A percentile compares a stretch with the other conserved stretches of the same genome.
Evolutionary conservation across 192 early-diverging fungal genomes (phyloP).

Genomic region (Backusella tuberculispora): DNA sequence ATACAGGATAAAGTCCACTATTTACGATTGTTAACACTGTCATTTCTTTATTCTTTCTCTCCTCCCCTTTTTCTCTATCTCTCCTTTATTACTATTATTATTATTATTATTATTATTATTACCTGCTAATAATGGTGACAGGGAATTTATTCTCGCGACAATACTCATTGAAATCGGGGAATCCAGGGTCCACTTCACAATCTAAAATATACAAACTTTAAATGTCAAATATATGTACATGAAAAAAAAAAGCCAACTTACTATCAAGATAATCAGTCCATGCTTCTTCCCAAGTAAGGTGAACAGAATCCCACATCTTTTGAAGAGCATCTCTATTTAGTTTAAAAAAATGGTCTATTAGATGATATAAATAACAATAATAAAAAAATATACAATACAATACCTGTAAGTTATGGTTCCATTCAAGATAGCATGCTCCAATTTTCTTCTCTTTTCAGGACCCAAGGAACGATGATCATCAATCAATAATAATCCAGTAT

Average conservation of each 20-base stretch:
- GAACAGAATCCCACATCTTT: conserved; percentile 44
- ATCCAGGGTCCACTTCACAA: conserved; percentile 65
- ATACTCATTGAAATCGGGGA: conserved; percentile 58
- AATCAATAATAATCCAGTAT: conserved; percentile 55
- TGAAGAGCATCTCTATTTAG: conserved; percentile 37
- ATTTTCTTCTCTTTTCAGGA: conserved; percentile 37
- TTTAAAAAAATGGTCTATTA: background rate
- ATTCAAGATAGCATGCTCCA: conserved; percentile 47
- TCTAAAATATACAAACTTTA: conserved; percentile 30
- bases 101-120: background rate
- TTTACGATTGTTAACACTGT: conserved; percentile 13
- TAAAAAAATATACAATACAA: background rate
- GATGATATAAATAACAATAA: background rate
- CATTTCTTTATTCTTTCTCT: background rate
- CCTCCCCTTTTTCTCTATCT: no score
- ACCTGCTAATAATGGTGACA: conserved; percentile 66
- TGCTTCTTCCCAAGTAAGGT: conserved; percentile 44
- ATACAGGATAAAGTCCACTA: conserved; percentile 58
- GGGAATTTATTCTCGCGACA: conserved; percentile 55
- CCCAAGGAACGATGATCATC: conserved; percentile 51
- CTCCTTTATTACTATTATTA: conserved; percentile 8
- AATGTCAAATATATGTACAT: background rate
- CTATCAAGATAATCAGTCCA: conserved; percentile 40
- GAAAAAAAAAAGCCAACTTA: conserved; percentile 3
- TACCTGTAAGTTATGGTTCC: conserved; percentile 51